Conservation (phyloP, 2,329 filamentous ascomycete genomes). For the Hymenoscyphus occultus region DNA sequence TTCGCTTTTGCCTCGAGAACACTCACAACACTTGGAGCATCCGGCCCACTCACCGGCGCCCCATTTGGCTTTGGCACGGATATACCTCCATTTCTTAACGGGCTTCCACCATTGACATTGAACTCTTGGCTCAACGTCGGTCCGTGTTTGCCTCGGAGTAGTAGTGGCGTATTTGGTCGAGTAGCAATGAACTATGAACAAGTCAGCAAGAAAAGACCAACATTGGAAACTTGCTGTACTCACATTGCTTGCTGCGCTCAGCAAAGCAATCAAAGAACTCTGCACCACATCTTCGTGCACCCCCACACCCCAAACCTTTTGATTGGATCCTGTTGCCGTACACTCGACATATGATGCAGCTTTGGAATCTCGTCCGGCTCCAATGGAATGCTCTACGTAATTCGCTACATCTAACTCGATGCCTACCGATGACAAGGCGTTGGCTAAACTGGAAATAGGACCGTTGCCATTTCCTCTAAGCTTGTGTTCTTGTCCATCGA, state of each 20-base stretch:
- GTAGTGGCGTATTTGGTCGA: conserved; percentile 64
- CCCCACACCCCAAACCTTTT: conserved; percentile 85
- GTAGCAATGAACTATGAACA: conserved; percentile 65
- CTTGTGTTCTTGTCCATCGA: conserved; percentile 76
- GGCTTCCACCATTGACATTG: conserved; percentile 33
- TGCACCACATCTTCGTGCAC: conserved; percentile 92
- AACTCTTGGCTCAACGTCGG: conserved; percentile 41
- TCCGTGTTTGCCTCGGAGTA: conserved; percentile 57
- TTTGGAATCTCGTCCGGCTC: conserved; percentile 75
- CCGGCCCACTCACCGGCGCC: conserved; percentile 29
- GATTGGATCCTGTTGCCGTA: conserved; percentile 61
- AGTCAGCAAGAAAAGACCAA: conserved; percentile 13
- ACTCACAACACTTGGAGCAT: conserved; percentile 39
- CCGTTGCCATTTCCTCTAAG: conserved; percentile 83
- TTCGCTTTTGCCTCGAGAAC: conserved; percentile 43
- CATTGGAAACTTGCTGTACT: conserved; percentile 39
- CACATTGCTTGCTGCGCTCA: conserved; percentile 84
- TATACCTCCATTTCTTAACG: conserved; percentile 27
- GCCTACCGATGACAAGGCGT: conserved; percentile 73
- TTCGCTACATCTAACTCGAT: conserved; percentile 88
- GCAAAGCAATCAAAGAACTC: conserved; percentile 79
- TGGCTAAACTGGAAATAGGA: conserved; percentile 82
- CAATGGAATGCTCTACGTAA: conserved; percentile 96
- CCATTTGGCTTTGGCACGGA: conserved; percentile 29
- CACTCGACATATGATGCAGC: conserved; percentile 97